These are phyloP conservation scores for Podospora bellae-mahoneyi DNA, from an alignment of 495 filamentous ascomycete species.

Conservation along the genomic window DNA sequence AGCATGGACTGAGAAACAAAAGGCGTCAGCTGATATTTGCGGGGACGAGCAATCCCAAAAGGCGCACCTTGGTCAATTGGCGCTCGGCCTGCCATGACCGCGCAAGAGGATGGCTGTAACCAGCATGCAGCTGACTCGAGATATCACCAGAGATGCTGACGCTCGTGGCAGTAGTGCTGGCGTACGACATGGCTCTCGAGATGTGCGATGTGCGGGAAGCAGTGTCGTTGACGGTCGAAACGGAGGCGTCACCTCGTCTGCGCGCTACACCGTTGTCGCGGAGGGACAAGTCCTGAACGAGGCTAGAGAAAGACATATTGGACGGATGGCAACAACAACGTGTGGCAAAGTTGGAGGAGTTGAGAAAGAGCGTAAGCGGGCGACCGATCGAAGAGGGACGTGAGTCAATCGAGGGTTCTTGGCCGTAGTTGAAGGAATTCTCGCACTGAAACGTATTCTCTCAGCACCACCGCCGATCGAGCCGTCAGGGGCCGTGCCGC, in stretches of 20 bases:
- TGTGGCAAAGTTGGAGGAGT: not conserved
- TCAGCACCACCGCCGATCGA: not conserved
- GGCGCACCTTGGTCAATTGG: conserved; percentile 86
- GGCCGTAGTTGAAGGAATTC: not conserved
- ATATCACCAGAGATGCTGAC: conserved; percentile 92
- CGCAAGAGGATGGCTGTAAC: conserved; percentile 88
- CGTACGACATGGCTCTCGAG: conserved; percentile 72
- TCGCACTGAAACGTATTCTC: not conserved
- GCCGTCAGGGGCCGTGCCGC: not conserved
- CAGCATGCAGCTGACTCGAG: conserved; percentile 89
- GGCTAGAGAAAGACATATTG: conserved; percentile 85
- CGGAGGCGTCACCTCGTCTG: conserved; percentile 42
- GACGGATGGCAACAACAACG: not conserved
- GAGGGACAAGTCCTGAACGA: conserved; percentile 82
- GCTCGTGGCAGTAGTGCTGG: conserved; percentile 87
- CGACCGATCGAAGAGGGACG: not conserved
- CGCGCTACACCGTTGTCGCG: conserved; percentile 48
- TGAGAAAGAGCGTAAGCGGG: not conserved
- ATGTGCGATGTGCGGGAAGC: conserved; percentile 59
- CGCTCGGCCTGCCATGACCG: conserved; percentile 94
- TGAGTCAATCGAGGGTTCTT: not conserved
- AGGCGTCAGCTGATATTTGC: conserved; percentile 15
- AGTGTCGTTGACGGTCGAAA: conserved; percentile 54
- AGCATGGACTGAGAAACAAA: conserved; percentile 73
- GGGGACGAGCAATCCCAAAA: not conserved